These are phyloP conservation scores for Intubia oerlemansii DNA, from an alignment of 2,329 filamentous ascomycete species.

Conservation along the genomic window DNA sequence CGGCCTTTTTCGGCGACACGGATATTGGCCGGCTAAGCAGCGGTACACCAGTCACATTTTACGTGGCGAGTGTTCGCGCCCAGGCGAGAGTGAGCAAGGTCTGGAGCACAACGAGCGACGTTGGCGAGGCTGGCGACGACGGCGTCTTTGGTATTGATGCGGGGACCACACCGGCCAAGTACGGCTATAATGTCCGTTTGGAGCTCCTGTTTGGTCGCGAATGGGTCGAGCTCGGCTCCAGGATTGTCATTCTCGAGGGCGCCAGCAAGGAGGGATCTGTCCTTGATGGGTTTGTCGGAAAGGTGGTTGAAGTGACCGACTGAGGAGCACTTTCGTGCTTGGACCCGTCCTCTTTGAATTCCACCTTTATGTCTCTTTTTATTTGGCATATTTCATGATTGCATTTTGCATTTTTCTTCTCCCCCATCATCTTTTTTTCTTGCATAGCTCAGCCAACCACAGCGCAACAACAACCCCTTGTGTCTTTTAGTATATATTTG, in stretches of 20 bases:
- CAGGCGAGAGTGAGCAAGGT: conserved; percentile 41
- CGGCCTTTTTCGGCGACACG: conserved; percentile 45
- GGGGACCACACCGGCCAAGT: conserved; percentile 8
- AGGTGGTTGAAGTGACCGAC: conserved; percentile 38
- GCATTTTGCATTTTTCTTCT: background rate
- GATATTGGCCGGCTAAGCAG: conserved; percentile 41
- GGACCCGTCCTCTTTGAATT: background rate
- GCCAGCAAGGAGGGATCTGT: conserved; percentile 44
- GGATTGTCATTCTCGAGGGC: conserved; percentile 50
- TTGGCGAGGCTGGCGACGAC: conserved; percentile 14
- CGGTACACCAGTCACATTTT: conserved; percentile 58
- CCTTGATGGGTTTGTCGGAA: conserved; percentile 52
- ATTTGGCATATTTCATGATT: background rate
- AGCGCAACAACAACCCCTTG: too few relatives aligned
- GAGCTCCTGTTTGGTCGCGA: conserved; percentile 49
- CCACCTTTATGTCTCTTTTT: background rate
- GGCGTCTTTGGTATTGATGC: conserved; percentile 33
- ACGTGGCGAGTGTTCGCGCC: conserved; percentile 70
- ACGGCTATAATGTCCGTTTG: conserved; percentile 35
- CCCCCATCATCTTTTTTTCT: background rate
- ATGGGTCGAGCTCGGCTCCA: conserved; percentile 51
- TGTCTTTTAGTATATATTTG: too few relatives aligned
- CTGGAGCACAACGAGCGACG: conserved; percentile 10
- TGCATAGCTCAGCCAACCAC: too few relatives aligned
- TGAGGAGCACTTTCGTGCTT: too few relatives aligned